phyloP scores from a whole-genome alignment of 2,329 filamentous ascomycete genomes.

The Bimuria novae-zelandiae region DNA sequence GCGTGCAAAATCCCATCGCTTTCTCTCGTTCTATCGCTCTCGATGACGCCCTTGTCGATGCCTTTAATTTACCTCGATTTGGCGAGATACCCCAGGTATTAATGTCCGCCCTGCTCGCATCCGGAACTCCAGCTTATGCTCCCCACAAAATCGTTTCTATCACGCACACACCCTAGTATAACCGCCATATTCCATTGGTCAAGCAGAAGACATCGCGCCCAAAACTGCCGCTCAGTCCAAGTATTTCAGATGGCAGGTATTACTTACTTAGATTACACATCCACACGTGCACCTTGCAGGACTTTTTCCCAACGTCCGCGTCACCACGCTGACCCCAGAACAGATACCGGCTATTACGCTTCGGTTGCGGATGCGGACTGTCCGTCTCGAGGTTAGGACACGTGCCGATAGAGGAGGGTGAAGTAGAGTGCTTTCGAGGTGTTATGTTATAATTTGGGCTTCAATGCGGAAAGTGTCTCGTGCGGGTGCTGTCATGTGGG shows the following conservation, averaged over 20 bases:
- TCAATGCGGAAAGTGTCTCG: slow-evolving; percentile 27
- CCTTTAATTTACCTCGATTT: slow-evolving; percentile 35
- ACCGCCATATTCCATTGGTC: neutral
- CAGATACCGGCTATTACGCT: slow-evolving; percentile 20
- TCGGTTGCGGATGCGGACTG: slow-evolving; percentile 24
- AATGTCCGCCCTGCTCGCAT: slow-evolving; percentile 33
- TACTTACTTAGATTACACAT: slow-evolving; percentile 31
- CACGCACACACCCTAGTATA: slow-evolving; percentile 1
- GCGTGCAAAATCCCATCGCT: too few relatives aligned
- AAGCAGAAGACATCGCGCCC: neutral
- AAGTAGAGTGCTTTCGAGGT: slow-evolving; percentile 15
- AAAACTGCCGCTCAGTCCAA: slow-evolving; percentile 1
- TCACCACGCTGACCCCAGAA: slow-evolving; percentile 24
- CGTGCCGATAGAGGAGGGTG: slow-evolving; percentile 23
- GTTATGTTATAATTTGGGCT: slow-evolving; percentile 33
- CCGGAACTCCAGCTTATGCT: slow-evolving; percentile 13
- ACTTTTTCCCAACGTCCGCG: slow-evolving; percentile 19
- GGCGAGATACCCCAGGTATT: slow-evolving; percentile 41
- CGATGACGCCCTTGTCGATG: too few relatives aligned
- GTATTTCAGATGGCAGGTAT: slow-evolving; percentile 4
- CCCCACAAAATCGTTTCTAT: slow-evolving; percentile 14
- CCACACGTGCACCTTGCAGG: slow-evolving; percentile 17
- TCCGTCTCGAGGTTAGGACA: slow-evolving; percentile 25
- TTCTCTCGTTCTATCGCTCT: too few relatives aligned
- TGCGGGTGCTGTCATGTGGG: slow-evolving; percentile 14